These are phyloP conservation scores for Podospora bellae-mahoneyi DNA, from an alignment of 495 filamentous ascomycete species.

Conservation along the genomic window DNA sequence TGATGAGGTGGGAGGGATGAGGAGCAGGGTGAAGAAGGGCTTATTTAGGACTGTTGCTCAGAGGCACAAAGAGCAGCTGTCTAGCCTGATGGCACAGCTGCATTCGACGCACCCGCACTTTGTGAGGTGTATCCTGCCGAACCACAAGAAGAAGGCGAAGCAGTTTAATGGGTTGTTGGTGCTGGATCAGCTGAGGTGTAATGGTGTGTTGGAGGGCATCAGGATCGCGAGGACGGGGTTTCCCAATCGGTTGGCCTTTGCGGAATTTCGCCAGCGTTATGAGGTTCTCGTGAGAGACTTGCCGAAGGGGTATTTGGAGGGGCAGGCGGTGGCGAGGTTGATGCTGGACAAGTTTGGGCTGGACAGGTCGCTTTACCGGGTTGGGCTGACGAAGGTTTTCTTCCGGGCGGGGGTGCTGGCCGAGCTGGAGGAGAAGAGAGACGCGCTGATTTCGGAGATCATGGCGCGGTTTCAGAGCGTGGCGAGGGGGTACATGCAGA, in stretches of 20 bases:
- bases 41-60: slow-evolving; percentile 97
- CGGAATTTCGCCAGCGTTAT: slow-evolving; percentile 93
- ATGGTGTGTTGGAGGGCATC: slow-evolving; percentile 98
- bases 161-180: slow-evolving; percentile 85
- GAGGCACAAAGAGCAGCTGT: slow-evolving; percentile 94
- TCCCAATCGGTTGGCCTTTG: slow-evolving; percentile 86
- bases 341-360: slow-evolving; percentile 89
- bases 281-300: slow-evolving; percentile 91
- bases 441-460: slow-evolving; percentile 86
- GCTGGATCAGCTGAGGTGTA: slow-evolving; percentile 92
- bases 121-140: slow-evolving; percentile 95
- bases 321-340: slow-evolving; percentile 74
- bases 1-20: slow-evolving; percentile 57
- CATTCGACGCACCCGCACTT: slow-evolving; percentile 98
- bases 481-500: slow-evolving; percentile 82
- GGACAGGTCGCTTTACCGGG: slow-evolving; percentile 81
- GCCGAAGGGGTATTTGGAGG: slow-evolving; percentile 87
- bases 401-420: slow-evolving; percentile 95
- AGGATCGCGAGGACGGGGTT: slow-evolving; percentile 98
- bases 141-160: slow-evolving; percentile 97
- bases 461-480: slow-evolving; percentile 92
- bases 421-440: slow-evolving; percentile 92
- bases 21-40: slow-evolving; percentile 92
- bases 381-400: slow-evolving; percentile 96
- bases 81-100: slow-evolving; percentile 91